Evolutionary conservation across 2,329 filamentous ascomycete species (phyloP), one percentile per base, ranked within the genome.

Genomic region (Phaeosphaeriaceae sp.): DNA sequence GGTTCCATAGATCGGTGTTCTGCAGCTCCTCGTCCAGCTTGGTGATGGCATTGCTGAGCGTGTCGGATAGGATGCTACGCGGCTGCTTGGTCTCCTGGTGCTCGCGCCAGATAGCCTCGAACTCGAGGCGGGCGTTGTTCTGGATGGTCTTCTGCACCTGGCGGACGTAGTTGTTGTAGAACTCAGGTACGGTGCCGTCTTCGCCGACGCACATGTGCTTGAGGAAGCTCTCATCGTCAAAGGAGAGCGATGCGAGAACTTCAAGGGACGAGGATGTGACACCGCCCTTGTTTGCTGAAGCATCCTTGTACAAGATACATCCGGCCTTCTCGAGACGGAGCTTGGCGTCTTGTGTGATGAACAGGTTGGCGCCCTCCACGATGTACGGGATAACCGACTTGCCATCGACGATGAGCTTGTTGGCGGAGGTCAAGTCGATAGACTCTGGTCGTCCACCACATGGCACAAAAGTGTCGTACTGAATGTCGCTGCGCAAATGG

Each of bases 291-390:
- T 99, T 99, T 56, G 94, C 93, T 40, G 92, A 97, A 5, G 95
- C 95, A 78, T 99, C 95, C 83, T 99, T 99, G 89, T 93, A 97
- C 42, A 99, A 81, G 70, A 98, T 88, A 74, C 92, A 96, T 59
- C 95, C 95, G n/a, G 94, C 93, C 69, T 92, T 90, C 81, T 99
- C 95, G 15, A 99, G 88, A 22, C 93, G 91, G 54, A 98, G 86
- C 83, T 98, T 98, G 70, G 94, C 94, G 72, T 99, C 95, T 79
- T 99, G 95, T 0, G 95, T 97, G 80, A 99, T 96, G 86, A 99
- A 99, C 54, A 99, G 84, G 78, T 98, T 99, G 79, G 95, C 95
- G 53, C 95, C 95, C 81, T 99, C 95, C 46, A 99, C 94, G 53
- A 99, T 95, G 81, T 96, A 99, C 0, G 94, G 93, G 60, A 99